phyloP scores from a whole-genome alignment of 1,284 basidiomycete species.

The Apiotrichum veenhuisii region DNA sequence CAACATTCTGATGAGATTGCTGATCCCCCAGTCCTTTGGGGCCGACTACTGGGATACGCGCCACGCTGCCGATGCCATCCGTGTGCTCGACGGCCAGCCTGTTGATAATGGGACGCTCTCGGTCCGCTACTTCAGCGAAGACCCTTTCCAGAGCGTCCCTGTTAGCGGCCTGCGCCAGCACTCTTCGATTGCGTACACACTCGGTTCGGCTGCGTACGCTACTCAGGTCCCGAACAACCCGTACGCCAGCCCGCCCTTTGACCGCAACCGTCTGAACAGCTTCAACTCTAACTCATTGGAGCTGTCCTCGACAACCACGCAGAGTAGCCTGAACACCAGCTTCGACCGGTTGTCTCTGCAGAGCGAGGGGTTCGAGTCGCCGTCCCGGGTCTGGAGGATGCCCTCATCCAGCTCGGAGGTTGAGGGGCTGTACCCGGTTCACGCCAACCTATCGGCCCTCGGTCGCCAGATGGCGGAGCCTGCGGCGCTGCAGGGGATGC shows the following conservation, averaged over 20 bases:
- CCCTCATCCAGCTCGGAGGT: not conserved
- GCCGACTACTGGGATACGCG: slow-evolving; percentile 43
- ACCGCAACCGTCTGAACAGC: not conserved
- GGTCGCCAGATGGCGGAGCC: slow-evolving; percentile 1
- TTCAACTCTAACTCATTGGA: not conserved
- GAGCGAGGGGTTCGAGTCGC: not conserved
- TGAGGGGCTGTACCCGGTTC: not conserved
- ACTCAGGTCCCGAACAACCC: not conserved
- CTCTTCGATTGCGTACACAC: slow-evolving; percentile 10
- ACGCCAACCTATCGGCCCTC: not conserved
- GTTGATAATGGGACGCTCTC: slow-evolving; percentile 17
- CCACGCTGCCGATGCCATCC: slow-evolving; percentile 26
- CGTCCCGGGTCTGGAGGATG: no score
- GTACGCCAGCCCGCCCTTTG: slow-evolving; percentile 1
- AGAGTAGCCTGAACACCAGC: not conserved
- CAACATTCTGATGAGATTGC: not conserved
- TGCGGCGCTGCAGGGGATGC: slow-evolving; percentile 24
- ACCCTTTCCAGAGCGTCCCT: slow-evolving; percentile 13
- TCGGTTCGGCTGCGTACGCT: slow-evolving; percentile 23
- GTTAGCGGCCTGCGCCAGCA: not conserved
- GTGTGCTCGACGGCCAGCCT: slow-evolving; percentile 20
- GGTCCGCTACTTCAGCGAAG: slow-evolving; percentile 8
- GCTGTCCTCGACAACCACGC: slow-evolving; percentile 7
- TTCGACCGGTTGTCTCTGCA: not conserved
- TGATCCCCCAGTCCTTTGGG: slow-evolving; percentile 25